Base-by-base conservation (phyloP, 441 rosid species). In the Gossypium lobatum region DNA sequence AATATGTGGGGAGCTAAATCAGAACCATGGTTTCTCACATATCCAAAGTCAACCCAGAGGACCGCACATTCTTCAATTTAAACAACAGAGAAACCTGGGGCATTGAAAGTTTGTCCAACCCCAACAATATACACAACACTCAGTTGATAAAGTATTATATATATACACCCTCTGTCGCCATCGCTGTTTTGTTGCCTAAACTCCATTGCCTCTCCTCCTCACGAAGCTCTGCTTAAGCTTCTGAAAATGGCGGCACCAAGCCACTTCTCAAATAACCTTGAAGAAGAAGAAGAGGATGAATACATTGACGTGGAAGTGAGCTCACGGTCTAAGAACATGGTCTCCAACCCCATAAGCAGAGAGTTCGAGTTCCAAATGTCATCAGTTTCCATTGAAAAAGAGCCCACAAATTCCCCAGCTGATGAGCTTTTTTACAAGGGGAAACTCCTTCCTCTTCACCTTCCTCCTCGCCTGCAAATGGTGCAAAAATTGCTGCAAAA, bases 291-390 rank as follows among this genome's bases (percentile, higher is more conserved):
- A 2, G 54, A 52, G 6, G 18, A 52, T 52, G 55, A 52, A 52
- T 52, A 52, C 55, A 52, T 52, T 14, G 55, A 52, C 20, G 16
- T 52, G 55, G 55, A 52, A 4, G 18, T 52, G 20, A 77, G 80
- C 72, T 76, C 85, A 64, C 75, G 72, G 75, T 77, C 79, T 37
- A 37, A 37, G 9, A 6, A 37, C 42, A 37, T 6, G 42, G 42
- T 37, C 42, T 37, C 9, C 42, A 37, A 37, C 42, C 42, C 42
- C 42, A 37, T 37, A 37, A 37, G 2, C 14, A 71, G 88, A 70
- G 94, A 89, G 79, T 89, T 89, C 16, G 94, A 89, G 81, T 89
- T 89, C 76, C 92, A 89, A 64, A 89, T 86, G 91, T 80, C 88
- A 54, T 80, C 85, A 64, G 52, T 68, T 77, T 65, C 83, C 34